A percentile compares a stretch with the other conserved stretches of the same genome.
Evolutionary conservation across 345 rosid genomes (phyloP).

Genomic region (Kernera saxatilis): DNA sequence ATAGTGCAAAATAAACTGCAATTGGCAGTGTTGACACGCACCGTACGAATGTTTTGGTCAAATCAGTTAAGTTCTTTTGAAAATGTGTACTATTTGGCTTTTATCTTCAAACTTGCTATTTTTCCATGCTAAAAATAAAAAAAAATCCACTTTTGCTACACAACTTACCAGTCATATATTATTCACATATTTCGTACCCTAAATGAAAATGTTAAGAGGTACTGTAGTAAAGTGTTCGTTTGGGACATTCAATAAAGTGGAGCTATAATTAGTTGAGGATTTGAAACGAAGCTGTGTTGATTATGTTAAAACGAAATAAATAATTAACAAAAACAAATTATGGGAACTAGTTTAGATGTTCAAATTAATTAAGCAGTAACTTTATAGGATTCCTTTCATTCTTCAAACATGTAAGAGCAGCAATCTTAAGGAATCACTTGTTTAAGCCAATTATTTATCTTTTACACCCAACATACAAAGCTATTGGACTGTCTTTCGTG

Average conservation of each 20-base stretch:
- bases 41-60: slow-evolving; percentile 26
- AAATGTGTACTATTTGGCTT: slow-evolving; percentile 3
- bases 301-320: not conserved
- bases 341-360: not conserved
- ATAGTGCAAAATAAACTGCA: not conserved
- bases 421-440: not conserved
- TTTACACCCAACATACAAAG: not conserved
- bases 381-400: not conserved
- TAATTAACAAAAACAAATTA: no score
- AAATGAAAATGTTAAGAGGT: not conserved
- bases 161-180: not conserved
- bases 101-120: not conserved
- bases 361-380: not conserved
- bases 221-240: not conserved
- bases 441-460: not conserved
- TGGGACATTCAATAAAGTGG: not conserved
- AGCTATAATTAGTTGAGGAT: not conserved
- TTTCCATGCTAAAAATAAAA: not conserved
- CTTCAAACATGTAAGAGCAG: not conserved
- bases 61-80: slow-evolving; percentile 25
- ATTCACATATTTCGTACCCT: not conserved
- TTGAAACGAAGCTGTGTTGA: not conserved
- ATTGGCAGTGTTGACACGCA: slow-evolving; percentile 12
- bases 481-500: not conserved
- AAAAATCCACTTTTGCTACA: not conserved